These are phyloP conservation scores for Phytophthora hybrid DNA, from an alignment of 352 stramenopile genomes.

Conservation along the genomic window DNA sequence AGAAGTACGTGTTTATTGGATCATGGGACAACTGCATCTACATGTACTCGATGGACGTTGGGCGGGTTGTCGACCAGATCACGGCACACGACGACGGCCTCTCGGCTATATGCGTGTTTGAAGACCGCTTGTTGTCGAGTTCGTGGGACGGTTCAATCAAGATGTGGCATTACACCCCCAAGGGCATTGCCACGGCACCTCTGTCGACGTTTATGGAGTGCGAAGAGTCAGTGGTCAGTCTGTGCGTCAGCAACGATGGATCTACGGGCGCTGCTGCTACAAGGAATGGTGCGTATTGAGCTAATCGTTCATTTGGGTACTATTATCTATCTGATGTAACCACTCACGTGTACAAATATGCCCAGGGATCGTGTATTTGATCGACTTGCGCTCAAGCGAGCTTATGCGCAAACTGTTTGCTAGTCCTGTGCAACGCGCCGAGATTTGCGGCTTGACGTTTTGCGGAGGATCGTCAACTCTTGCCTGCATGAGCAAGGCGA, in stretches of 20 bases:
- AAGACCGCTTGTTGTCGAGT: constrained; percentile 77
- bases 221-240: constrained; percentile 70
- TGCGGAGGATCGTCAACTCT: constrained; percentile 60
- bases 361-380: constrained; percentile 68
- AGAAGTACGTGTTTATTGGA: constrained; percentile 87
- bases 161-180: constrained; percentile 80
- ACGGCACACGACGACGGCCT: constrained; percentile 83
- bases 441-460: constrained; percentile 74
- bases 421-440: constrained; percentile 60
- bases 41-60: constrained; percentile 89
- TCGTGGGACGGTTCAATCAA: constrained; percentile 86
- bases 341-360: neutral
- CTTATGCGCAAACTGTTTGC: constrained; percentile 68
- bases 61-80: constrained; percentile 82
- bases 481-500: constrained; percentile 72
- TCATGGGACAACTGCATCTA: constrained; percentile 88
- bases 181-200: constrained; percentile 68
- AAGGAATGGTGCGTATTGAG: constrained; percentile 54
- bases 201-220: constrained; percentile 81
- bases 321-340: neutral
- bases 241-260: constrained; percentile 79
- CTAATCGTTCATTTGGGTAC: neutral
- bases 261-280: constrained; percentile 67
- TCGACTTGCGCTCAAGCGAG: constrained; percentile 75
- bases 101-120: constrained; percentile 77